phyloP scores from a whole-genome alignment of 768 basidiomycete genomes.

The Boletus vermiculosoides region DNA sequence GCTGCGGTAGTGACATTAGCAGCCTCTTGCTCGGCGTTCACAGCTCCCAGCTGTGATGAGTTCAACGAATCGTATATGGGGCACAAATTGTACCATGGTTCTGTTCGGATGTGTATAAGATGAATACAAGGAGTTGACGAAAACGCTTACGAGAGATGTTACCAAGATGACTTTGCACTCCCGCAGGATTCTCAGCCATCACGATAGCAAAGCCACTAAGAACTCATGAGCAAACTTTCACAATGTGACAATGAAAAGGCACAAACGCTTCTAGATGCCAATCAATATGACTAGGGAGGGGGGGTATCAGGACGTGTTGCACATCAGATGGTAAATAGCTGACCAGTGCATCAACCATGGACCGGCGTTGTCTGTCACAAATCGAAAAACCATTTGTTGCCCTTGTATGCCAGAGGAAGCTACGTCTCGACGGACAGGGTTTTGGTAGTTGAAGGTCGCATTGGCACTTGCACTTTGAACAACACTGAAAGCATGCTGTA shows the following conservation, averaged over 20 bases:
- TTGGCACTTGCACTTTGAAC: conserved; percentile 30
- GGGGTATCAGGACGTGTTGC: neutral
- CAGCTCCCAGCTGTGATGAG: conserved; percentile 21
- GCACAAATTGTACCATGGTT: conserved; percentile 27
- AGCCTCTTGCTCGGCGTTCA: conserved; percentile 18
- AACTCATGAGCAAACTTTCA: neutral
- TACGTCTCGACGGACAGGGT: conserved; percentile 39
- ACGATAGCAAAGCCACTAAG: conserved; percentile 29
- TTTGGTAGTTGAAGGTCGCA: conserved; percentile 31
- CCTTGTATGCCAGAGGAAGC: conserved; percentile 27
- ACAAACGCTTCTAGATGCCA: conserved; percentile 30
- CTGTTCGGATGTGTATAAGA: conserved; percentile 6
- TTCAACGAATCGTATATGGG: conserved; percentile 21
- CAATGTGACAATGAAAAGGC: neutral
- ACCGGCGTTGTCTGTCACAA: conserved; percentile 62
- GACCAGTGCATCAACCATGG: conserved; percentile 50
- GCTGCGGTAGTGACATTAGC: conserved; percentile 16
- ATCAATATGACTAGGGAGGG: conserved; percentile 27
- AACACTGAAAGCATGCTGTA: conserved; percentile 37
- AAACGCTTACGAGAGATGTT: conserved; percentile 15
- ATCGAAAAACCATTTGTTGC: conserved; percentile 52
- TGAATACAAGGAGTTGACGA: too few species aligned
- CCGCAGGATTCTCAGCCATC: conserved; percentile 25
- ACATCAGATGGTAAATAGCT: neutral
- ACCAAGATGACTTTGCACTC: conserved; percentile 13